Evolutionary conservation across 371 early-diverging fungal species (phyloP), one percentile per base, ranked within the genome.

Genomic region (Zychaea mexicana): DNA sequence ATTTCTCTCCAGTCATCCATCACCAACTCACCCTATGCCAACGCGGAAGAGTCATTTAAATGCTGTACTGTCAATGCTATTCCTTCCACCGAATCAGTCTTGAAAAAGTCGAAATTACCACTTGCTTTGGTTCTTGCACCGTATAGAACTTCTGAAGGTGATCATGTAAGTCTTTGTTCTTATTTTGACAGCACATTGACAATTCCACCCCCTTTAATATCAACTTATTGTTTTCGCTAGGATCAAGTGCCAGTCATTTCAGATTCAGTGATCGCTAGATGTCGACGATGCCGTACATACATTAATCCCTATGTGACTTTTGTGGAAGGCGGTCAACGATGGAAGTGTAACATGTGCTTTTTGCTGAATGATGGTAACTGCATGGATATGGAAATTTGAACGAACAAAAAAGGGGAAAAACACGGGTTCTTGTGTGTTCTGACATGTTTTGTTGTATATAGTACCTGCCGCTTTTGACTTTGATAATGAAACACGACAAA

Each of bases 301-400:
- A 93, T 98, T 70, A 97, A 97, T 68, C 97, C 97, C 5, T 98
- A 90, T 78, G 92, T 96, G 4, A 87, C 87, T 52, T 96, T 95
- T 83, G 88, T 94, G 0, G 96, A 96, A 66, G 94, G 94, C 45
- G 96, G 95, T 24, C 89, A 90, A 49, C 86, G 94, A 49, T 98
- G 97, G 98, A 91, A 91, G 73, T 98, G 98, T 76, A 97, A 97
- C 72, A 79, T 97, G 84, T 98, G 98, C 77, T 89, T 85, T 68
- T 76, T 95, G 19, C 81, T 87, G 60, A 97, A 97, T 65, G 96
- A 96, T 72, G 91, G 92, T 89, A 79, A 52, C n/a, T n/a, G n/a
- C n/a, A n/a, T n/a, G 5, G 15, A 12, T 42, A 7, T 42, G 6
- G 4, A 17, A 17, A 42, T 12, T 42, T 17, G n/a, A 42, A 15